Percentiles rank a stretch among this genome's conserved stretches.
Conservation (phyloP, 31 red algal genomes). For the Odonthalia washingtoniensis region DNA sequence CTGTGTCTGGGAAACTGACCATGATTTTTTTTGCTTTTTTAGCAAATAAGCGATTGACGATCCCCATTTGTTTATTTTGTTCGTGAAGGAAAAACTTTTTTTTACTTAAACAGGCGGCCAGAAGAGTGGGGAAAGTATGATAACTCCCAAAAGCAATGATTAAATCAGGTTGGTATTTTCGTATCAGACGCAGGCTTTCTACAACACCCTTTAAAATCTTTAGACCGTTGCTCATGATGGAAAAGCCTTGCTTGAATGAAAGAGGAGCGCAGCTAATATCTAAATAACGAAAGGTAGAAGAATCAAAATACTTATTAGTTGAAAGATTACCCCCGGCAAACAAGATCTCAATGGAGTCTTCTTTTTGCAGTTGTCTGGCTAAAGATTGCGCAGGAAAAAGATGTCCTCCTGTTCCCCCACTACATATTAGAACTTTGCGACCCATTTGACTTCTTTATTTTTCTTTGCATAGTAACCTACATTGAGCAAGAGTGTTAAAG, state of each 20-base stretch:
- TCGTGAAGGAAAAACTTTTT: not conserved
- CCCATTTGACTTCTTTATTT: not conserved
- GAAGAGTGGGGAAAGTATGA: not conserved
- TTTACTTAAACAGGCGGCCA: not conserved
- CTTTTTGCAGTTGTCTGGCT: conserved; percentile 13
- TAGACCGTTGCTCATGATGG: not conserved
- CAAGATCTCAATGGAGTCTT: not conserved
- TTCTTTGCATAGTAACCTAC: not conserved
- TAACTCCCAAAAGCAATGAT: conserved; percentile 7
- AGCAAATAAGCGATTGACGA: conserved; percentile 19
- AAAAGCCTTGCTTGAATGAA: not conserved
- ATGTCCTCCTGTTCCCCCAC: conserved; percentile 16
- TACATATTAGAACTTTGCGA: not conserved
- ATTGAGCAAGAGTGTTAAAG: not conserved
- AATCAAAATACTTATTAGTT: not conserved
- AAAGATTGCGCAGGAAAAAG: conserved; percentile 2
- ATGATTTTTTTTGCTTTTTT: not conserved
- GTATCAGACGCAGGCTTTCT: not conserved
- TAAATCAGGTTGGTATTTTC: conserved; percentile 8
- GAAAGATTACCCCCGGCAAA: not conserved
- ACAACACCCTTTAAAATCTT: too few species aligned
- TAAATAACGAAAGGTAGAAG: not conserved
- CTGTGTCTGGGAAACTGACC: too few species aligned
- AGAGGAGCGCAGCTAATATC: not conserved
- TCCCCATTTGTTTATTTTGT: conserved; percentile 6